Percentiles rank a stretch among this genome's conserved stretches.
Conservation (phyloP, 192 early-diverging fungal species). For the Umbelopsis sp. region DNA sequence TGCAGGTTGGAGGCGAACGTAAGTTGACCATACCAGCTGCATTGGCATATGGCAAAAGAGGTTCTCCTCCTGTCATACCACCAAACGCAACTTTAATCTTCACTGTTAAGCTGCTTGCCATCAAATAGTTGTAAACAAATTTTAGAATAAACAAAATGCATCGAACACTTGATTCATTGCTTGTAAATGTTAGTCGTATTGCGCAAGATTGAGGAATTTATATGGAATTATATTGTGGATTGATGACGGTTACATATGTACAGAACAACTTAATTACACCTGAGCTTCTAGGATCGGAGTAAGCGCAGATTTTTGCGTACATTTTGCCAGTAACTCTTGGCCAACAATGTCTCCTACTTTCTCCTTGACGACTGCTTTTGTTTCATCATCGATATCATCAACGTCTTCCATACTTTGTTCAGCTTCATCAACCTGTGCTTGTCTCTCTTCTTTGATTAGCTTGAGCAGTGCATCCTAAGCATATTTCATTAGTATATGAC, state of each 20-base stretch:
- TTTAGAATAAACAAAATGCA: background rate
- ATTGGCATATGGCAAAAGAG: slow-evolving; percentile 70
- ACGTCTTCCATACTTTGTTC: slow-evolving; percentile 12
- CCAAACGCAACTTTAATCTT: slow-evolving; percentile 88
- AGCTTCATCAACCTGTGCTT: background rate
- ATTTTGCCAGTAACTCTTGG: slow-evolving; percentile 4
- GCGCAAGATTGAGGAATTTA: background rate
- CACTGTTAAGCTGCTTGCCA: slow-evolving; percentile 82
- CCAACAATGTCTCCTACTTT: slow-evolving; percentile 11
- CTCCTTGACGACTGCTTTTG: background rate
- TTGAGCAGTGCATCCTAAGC: background rate
- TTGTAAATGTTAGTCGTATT: background rate
- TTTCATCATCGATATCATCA: slow-evolving; percentile 17
- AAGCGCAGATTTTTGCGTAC: background rate
- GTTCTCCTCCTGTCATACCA: slow-evolving; percentile 95
- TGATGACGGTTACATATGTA: slow-evolving; percentile 11
- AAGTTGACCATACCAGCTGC: slow-evolving; percentile 88
- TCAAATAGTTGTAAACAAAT: slow-evolving; percentile 50
- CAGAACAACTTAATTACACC: slow-evolving; percentile 6
- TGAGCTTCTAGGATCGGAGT: slow-evolving; percentile 15
- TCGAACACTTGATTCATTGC: too few species aligned
- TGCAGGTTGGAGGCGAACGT: slow-evolving; percentile 91
- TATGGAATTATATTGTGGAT: background rate
- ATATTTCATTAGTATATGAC: background rate
- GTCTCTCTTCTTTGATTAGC: slow-evolving; percentile 3